Percentiles rank a stretch among this genome's conserved stretches.
phyloP scores from a whole-genome alignment of 2,329 filamentous ascomycete species.

The Colletotrichum cuscutae region DNA sequence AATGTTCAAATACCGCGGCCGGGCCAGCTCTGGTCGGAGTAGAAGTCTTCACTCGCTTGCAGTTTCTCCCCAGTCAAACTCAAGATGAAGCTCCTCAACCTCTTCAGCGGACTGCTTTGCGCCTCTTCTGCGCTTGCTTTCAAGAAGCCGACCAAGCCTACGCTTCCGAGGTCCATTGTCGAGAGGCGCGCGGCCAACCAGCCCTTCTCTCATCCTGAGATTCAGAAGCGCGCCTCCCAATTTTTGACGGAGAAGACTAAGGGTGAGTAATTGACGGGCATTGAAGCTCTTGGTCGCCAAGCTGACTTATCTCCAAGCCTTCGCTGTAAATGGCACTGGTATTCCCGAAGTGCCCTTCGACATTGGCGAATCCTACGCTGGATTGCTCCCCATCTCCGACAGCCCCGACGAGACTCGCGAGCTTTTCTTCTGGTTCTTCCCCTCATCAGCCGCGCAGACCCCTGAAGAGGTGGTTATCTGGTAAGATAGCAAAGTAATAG shows the following conservation, averaged over 20 bases:
- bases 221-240: constrained; percentile 1
- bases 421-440: constrained; percentile 76
- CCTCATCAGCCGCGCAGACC: constrained; percentile 60
- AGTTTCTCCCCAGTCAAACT: not conserved
- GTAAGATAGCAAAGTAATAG: constrained; percentile 38
- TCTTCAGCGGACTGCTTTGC: constrained; percentile 9
- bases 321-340: constrained; percentile 70
- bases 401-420: constrained; percentile 57
- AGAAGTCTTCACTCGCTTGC: not conserved
- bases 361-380: constrained; percentile 72
- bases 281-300: not conserved
- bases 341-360: constrained; percentile 79
- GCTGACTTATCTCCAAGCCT: constrained; percentile 41
- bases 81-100: constrained; percentile 7
- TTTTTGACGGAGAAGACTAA: constrained; percentile 37
- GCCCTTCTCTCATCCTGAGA: constrained; percentile 13
- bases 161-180: not conserved
- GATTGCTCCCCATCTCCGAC: constrained; percentile 67
- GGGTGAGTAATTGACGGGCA: constrained; percentile 26
- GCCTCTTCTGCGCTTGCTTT: not conserved
- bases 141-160: not conserved
- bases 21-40: not conserved
- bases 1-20: not conserved
- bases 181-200: not conserved
- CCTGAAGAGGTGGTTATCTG: constrained; percentile 71